Percentiles rank a stretch among this genome's conserved stretches.
Evolutionary conservation across 331 rosid genomes (phyloP).

Genomic region (Malus hybrid): DNA sequence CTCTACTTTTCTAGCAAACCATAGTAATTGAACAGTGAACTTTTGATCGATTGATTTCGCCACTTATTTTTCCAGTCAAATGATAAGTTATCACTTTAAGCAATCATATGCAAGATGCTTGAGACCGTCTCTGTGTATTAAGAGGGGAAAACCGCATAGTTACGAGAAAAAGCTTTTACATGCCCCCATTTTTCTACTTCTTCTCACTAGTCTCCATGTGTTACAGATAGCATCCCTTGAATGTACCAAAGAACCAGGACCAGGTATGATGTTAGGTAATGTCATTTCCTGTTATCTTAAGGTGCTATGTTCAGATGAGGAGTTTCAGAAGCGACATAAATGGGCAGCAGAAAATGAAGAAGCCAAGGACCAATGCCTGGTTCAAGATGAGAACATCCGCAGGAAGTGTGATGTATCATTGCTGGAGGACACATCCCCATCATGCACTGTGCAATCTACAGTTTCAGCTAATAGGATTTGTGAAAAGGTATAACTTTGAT

Average conservation of each 20-base stretch:
- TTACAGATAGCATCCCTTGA: constrained; percentile 53
- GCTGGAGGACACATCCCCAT: constrained; percentile 16
- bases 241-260: constrained; percentile 53
- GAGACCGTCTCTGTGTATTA: neutral
- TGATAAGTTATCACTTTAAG: neutral
- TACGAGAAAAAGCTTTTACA: neutral
- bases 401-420: constrained; percentile 27
- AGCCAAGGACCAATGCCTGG: constrained; percentile 53
- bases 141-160: neutral
- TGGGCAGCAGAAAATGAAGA: constrained; percentile 25
- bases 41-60: neutral
- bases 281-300: constrained; percentile 39
- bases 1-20: neutral
- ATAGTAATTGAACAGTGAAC: neutral
- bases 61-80: neutral
- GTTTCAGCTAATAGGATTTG: constrained; percentile 22
- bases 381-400: constrained; percentile 34
- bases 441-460: constrained; percentile 20
- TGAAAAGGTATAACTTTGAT: constrained; percentile 41
- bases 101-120: neutral
- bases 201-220: constrained; percentile 25
- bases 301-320: constrained; percentile 39
- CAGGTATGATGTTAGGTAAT: constrained; percentile 34
- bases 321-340: neutral
- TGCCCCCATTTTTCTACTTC: constrained; percentile 11